Percentiles rank a stretch among this genome's conserved stretches.
Conservation (phyloP, 2,329 filamentous ascomycete species). For the Colletotrichum gloeosporioides region DNA sequence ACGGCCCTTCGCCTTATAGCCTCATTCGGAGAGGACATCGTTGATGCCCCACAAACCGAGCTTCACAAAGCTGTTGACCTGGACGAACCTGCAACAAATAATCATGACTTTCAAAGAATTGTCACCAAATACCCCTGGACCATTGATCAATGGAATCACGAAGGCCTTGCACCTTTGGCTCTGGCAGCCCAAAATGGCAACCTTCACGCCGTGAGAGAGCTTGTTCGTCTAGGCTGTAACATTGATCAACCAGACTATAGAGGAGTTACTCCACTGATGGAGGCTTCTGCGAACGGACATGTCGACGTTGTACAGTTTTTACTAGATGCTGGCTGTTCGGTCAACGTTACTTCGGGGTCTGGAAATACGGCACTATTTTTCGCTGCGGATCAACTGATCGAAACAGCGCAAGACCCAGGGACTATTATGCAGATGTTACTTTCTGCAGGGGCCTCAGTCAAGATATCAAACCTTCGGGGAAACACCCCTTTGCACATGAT, state of each 20-base stretch:
- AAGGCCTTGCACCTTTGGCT: neutral
- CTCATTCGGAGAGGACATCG: neutral
- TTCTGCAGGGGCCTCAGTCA: neutral
- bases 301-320: neutral
- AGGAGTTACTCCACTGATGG: neutral
- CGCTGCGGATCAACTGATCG: accelerated
- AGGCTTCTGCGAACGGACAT: accelerated
- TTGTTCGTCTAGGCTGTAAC: neutral
- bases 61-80: neutral
- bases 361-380: neutral
- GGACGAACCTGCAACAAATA: neutral
- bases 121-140: neutral
- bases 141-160: neutral
- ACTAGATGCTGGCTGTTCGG: neutral
- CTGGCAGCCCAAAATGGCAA: neutral
- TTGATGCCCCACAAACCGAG: neutral
- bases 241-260: neutral
- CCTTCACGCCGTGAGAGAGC: neutral
- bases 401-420: neutral
- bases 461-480: accelerated
- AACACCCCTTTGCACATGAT: neutral
- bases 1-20: neutral
- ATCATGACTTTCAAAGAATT: neutral
- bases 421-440: neutral
- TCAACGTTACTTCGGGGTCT: accelerated